Evolutionary conservation across 257 asterid species (phyloP), one percentile per base, ranked within the genome.

Genomic region (Perilla frutescens): DNA sequence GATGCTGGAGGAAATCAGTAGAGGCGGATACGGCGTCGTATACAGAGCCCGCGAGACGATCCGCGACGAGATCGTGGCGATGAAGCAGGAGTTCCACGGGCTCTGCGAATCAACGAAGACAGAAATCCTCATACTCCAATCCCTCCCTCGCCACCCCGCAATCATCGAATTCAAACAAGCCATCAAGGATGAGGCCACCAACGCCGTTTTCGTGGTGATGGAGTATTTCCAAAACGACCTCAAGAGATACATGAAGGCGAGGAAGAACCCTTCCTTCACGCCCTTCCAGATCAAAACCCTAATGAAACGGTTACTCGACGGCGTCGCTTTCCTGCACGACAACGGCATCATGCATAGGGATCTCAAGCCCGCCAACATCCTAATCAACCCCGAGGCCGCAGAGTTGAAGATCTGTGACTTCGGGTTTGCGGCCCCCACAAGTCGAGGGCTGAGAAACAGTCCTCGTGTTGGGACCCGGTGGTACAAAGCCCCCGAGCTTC

Each of bases 321-420:
- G 70, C 10, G 70, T 64, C 12, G 41, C 7, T 0, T 64, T 64
- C 10, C 70, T 64, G 20, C 70, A 64, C 26, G 1, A 11, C 1
- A 8, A 34, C 37, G 37, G 37, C 37, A 1, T 34, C 37, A 34
- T 34, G 37, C 37, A 34, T 1, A 34, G 37, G 20, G 55, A 64
- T 64, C 70, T 64, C 37, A 64, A 64, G 70, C 70, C 70, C 20
- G 11, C 55, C 10, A 64, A 64, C 13, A 26, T 64, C 6, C 70
- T 64, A 40, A 12, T 43, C 6, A 43, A 20, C 3, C 37, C 3
- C 37, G 4, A 34, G 4, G 51, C 9, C 7, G 54, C 40, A 39
- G 1, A 5, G 8, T 4, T 43, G 7, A 64, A 64, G 10, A 43
- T 64, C 70, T 64, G 55, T 56, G 55, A 64, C 3, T 64, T 64